Base-by-base conservation (phyloP, 768 basidiomycete genomes). In the Aureoboletus auriporus region DNA sequence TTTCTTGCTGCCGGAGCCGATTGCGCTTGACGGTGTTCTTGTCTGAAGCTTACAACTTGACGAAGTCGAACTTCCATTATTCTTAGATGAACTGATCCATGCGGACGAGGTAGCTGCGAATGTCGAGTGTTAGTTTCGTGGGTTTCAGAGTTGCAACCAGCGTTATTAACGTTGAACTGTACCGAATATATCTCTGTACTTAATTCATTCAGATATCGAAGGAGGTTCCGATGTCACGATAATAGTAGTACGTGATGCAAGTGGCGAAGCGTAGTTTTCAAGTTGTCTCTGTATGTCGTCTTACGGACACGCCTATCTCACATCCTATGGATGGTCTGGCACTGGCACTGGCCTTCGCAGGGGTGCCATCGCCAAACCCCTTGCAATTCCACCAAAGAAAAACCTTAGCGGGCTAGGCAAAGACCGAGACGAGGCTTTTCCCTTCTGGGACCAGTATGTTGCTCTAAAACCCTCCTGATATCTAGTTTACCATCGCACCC, bases 401-500 rank as follows among this genome's bases (percentile, higher is more conserved):
- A 89, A 77, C 5, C 73, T 94, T n/a, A 71, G 80, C 9, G 93
- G 93, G 2, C 67, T 97, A 49, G 93, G 93, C 47, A 93, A 92
- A 65, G 91, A 97, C 66, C 79, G 93, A 55, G 93, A 95, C 60
- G 93, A 94, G 58, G 91, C 92, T 0, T 93, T 93, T 63, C 93
- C 93, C 43, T 97, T 97, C 78, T 97, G 93, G 93, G 93, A 97
- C 65, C 92, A 96, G 93, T 95, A 58, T 68, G 89, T 77, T 77
- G 13, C 43, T 26, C 14, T n/a, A 9, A 7, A 5, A 1, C 29
- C 36, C 4, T 29, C 33, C 13, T n/a, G 14, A 30, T 41, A 26
- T 42, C 30, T 36, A 11, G 13, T 31, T 42, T 41, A 53, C 34
- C 44, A 17, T 29, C 44, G 44, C 23, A 13, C 47, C 6, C n/a